Conservation (phyloP, 1,284 basidiomycete species). For the Sanghuangporus weigelae region DNA sequence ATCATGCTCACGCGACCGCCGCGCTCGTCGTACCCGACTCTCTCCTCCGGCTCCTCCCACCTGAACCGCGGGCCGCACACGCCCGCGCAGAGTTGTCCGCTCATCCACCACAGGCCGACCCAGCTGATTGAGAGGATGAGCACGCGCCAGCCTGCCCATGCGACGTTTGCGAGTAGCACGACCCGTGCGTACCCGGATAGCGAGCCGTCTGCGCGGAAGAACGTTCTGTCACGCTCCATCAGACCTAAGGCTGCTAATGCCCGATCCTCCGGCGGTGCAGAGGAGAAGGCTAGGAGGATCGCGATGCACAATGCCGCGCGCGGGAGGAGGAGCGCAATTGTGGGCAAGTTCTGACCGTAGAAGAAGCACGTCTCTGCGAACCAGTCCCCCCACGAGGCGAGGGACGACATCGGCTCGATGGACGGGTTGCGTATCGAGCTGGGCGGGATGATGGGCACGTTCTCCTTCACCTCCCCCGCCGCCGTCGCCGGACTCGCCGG, state of each 20-base stretch:
- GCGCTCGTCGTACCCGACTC: conserved; percentile 27
- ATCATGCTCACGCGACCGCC: too few species aligned
- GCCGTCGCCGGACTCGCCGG: not conserved
- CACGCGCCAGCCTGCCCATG: conserved; percentile 67
- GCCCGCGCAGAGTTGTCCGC: conserved; percentile 68
- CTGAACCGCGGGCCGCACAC: conserved; percentile 75
- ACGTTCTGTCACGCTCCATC: conserved; percentile 58
- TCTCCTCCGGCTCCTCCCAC: conserved; percentile 74
- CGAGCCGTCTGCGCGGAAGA: conserved; percentile 63
- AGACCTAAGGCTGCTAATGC: conserved; percentile 44
- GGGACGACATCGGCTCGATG: conserved; percentile 9
- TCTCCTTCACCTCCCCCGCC: conserved; percentile 8
- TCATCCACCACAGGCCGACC: conserved; percentile 69
- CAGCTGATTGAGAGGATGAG: conserved; percentile 61
- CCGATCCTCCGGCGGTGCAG: conserved; percentile 41
- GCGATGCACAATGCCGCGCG: conserved; percentile 70
- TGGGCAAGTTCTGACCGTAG: conserved; percentile 76
- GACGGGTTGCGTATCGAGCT: not conserved
- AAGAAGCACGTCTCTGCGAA: conserved; percentile 75
- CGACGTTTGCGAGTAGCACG: conserved; percentile 69
- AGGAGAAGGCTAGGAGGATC: conserved; percentile 61
- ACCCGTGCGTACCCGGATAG: conserved; percentile 70
- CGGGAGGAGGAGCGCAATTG: conserved; percentile 71
- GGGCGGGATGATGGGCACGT: not conserved
- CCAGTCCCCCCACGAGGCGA: conserved; percentile 40